Base-by-base conservation (phyloP, 306 rosid genomes). In the Abrus precatorius region DNA sequence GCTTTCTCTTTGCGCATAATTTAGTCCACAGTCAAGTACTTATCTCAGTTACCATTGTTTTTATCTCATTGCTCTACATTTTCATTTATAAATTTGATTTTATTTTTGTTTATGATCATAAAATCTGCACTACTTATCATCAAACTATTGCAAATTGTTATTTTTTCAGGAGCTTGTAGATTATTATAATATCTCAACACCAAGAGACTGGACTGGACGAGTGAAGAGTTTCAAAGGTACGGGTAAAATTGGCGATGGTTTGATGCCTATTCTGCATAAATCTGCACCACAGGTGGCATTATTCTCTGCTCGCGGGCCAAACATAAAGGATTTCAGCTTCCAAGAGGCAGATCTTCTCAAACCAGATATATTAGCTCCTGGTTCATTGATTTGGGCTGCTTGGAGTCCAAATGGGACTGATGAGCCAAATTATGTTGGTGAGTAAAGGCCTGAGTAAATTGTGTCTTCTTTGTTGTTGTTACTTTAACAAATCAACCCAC, bases 351-450 rank as follows among this genome's bases (percentile, higher is more conserved):
- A 96, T 86, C 98, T 96, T 89, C 98, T 96, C 81, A 96, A 96
- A 85, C 99, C 99, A 41, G 99, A 96, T 82, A 89, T 96, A 80
- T 88, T 96, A 67, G 99, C 99, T 77, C 99, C 99, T 45, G 99
- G 99, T 86, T 90, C 97, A 72, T 84, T 96, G 77, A 96, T 96
- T 77, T 96, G 99, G 99, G 97, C 92, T 84, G 99, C 99, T 71
- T 96, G 99, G 99, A 90, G 97, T 83, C 98, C 93, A 67, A 96
- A 96, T 86, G 99, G 99, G 77, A 96, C 99, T 1, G 99, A 96
- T 65, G 99, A 96, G 53, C 88, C 99, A 27, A 91, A 96, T 84
- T 96, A 92, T 66, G 87, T 74, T 40, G 99, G 99, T 93, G 78
- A 84, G 63, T 48, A 72, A 69, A 79, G 71, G 45, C 79, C 62